A percentile compares a stretch with the other conserved stretches of the same genome.
These are phyloP conservation scores for Aspergillus sp. DNA, from an alignment of 2,329 filamentous ascomycete genomes.

Conservation along the genomic window DNA sequence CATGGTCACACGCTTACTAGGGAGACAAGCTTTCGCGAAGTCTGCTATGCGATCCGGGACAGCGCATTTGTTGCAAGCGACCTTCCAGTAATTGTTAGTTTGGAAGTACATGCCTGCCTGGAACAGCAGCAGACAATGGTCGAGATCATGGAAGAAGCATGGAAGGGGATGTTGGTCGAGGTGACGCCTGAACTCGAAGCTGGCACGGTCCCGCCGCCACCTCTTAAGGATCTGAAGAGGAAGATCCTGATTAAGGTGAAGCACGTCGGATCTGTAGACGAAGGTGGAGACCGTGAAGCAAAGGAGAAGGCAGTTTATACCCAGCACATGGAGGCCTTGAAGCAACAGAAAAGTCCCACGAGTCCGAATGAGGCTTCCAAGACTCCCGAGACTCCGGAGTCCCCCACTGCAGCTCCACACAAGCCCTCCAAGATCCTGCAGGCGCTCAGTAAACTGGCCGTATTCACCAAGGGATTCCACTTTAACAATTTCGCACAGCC, in stretches of 20 bases:
- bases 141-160: slow-evolving; percentile 87
- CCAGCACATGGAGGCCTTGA: slow-evolving; percentile 5
- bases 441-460: slow-evolving; percentile 70
- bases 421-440: slow-evolving; percentile 67
- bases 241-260: slow-evolving; percentile 88
- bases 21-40: slow-evolving; percentile 82
- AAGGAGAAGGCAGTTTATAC: slow-evolving; percentile 6
- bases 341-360: neutral
- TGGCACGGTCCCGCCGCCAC: slow-evolving; percentile 64
- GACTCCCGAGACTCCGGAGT: neutral
- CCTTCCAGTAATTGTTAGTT: slow-evolving; percentile 83
- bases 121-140: slow-evolving; percentile 92
- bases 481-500: slow-evolving; percentile 72
- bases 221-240: slow-evolving; percentile 68
- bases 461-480: slow-evolving; percentile 85
- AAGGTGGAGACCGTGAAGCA: slow-evolving; percentile 22
- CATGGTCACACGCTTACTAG: slow-evolving; percentile 86
- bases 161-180: slow-evolving; percentile 74
- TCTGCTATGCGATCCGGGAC: slow-evolving; percentile 77
- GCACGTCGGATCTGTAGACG: slow-evolving; percentile 54
- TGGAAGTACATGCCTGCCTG: slow-evolving; percentile 82
- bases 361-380: slow-evolving; percentile 1
- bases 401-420: slow-evolving; percentile 38
- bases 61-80: slow-evolving; percentile 74
- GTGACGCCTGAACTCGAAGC: slow-evolving; percentile 57